phyloP scores from a whole-genome alignment of 2,329 filamentous ascomycete genomes.

The Rhexocercosporidium sp. region DNA sequence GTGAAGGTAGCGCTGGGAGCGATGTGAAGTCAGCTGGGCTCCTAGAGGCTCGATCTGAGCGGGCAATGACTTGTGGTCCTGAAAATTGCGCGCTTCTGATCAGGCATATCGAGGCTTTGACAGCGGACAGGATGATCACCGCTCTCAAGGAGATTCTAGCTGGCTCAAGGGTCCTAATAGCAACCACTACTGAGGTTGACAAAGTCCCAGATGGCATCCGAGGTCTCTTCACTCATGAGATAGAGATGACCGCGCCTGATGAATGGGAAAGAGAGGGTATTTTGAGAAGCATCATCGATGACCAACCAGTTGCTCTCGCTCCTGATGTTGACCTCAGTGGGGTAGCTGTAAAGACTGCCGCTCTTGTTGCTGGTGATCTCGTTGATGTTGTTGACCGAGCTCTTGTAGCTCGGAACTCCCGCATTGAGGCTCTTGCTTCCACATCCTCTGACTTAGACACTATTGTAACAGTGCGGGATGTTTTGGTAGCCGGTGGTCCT shows the following conservation, averaged over 20 bases:
- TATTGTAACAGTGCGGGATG: slow-evolving; percentile 73
- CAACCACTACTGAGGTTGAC: slow-evolving; percentile 93
- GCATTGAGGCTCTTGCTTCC: slow-evolving; percentile 74
- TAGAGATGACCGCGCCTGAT: slow-evolving; percentile 92
- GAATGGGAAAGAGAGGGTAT: slow-evolving; percentile 92
- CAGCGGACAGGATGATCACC: slow-evolving; percentile 85
- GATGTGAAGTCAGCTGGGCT: slow-evolving; percentile 96
- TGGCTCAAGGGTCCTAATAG: slow-evolving; percentile 83
- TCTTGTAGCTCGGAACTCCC: slow-evolving; percentile 73
- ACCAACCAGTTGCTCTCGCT: slow-evolving; percentile 77
- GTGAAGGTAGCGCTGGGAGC: slow-evolving; percentile 85
- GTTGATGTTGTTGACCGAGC: slow-evolving; percentile 94
- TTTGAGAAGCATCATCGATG: slow-evolving; percentile 76
- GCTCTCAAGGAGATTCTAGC: slow-evolving; percentile 83
- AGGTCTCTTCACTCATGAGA: slow-evolving; percentile 91
- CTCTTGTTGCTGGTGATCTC: slow-evolving; percentile 90
- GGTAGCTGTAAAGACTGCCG: slow-evolving; percentile 93
- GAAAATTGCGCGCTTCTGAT: slow-evolving; percentile 86
- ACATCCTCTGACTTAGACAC: slow-evolving; percentile 48
- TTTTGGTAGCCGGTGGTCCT: slow-evolving; percentile 86
- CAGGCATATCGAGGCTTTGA: slow-evolving; percentile 87
- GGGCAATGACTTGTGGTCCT: slow-evolving; percentile 85
- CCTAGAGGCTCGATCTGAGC: slow-evolving; percentile 83
- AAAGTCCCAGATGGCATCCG: slow-evolving; percentile 90
- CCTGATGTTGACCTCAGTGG: slow-evolving; percentile 82